Base-by-base conservation (phyloP, 371 early-diverging fungal genomes). In the Basidiobolus meristosporus region DNA sequence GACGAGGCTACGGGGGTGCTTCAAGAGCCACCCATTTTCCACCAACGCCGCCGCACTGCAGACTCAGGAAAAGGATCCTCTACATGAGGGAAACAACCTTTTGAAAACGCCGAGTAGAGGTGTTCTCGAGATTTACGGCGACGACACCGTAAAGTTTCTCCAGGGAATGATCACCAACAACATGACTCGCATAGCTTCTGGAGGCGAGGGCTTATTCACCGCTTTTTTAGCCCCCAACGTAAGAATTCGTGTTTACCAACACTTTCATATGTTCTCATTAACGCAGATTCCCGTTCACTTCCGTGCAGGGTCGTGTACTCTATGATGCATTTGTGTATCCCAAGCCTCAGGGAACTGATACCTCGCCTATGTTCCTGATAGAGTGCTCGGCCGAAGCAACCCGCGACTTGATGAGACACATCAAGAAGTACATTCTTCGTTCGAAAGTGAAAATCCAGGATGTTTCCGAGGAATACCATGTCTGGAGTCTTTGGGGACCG, bases 311-410 rank as follows among this genome's bases (percentile, higher is more conserved):
- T 2, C 70, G 97, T 31, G 68, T 93, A 44, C 54, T 95, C 10
- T 80, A 65, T 43, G 97, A 96, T 52, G 78, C 78, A 4, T 88
- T 96, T 48, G 70, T 95, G 21, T 84, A 92, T 49, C 84, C 82
- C 1, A 44, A 60, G 29, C 77, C 78, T 56, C 20, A 48, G 5
- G 73, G 72, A 26, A 63, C 64, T 30, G 74, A 78, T 39, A 73
- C 73, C 28, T 77, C 73, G 26, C 71, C 68, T 1, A 58, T 66
- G 41, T 82, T 63, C 44, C 53, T 92, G 34, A 59, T 95, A 29
- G 96, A 96, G 33, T 68, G 66, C 35, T 57, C 64, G 15, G 44
- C 58, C 1, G 60, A 54, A 2, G n/a, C n/a, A n/a, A n/a, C n/a
- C n/a, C 56, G 62, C 10, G 51, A 44, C 1, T 47, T 47, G 2